Base-by-base conservation (phyloP, 108 stramenopile genomes). In the Cylindrotheca fusiformis region DNA sequence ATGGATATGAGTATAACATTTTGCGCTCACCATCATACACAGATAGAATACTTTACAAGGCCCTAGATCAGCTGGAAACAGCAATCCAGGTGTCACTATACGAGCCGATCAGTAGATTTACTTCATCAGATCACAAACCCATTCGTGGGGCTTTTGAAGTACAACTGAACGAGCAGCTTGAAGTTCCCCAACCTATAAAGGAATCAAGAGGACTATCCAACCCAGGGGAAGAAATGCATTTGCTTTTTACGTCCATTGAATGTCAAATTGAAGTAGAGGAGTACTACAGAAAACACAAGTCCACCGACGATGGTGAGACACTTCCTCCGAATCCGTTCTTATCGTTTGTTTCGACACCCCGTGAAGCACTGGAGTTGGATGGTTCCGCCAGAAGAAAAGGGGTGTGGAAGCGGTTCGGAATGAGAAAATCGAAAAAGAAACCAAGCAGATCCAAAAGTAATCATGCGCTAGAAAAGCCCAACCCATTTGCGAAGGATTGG, bases 111-210 rank as follows among this genome's bases (percentile, higher is more conserved):
- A 65, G 74, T 2, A 46, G 73, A 22, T 90, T 83, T 49, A 70
- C 75, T 2, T 66, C 85, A 24, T 78, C 76, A 19, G 88, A 93
- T 59, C 94, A 95, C 81, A 95, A 95, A 61, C 94, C 94, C 1
- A 70, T 95, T 19, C 77, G 86, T 27, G 87, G 76, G 8, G 78
- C 73, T 4, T 79, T 77, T 57, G 46, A 52, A 30, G 68, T 82
- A 46, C 29, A 60, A 24, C 46, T 77, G 10, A 82, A 82, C 36
- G 50, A 67, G 30, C 26, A 45, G 19, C 47, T 76, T 4, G 27
- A 36, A 50, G 59, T 60, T 63, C n/a, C n/a, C n/a, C n/a, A n/a
- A n/a, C n/a, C n/a, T n/a, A n/a, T n/a, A n/a, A n/a, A n/a, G n/a
- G 58, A 75, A n/a, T 53, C 52, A 2, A 53, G 51, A 32, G 29